Percentiles rank a stretch among this genome's conserved stretches.
These are phyloP conservation scores for Westerdykella ornata DNA, from an alignment of 2,329 filamentous ascomycete species.

Conservation along the genomic window DNA sequence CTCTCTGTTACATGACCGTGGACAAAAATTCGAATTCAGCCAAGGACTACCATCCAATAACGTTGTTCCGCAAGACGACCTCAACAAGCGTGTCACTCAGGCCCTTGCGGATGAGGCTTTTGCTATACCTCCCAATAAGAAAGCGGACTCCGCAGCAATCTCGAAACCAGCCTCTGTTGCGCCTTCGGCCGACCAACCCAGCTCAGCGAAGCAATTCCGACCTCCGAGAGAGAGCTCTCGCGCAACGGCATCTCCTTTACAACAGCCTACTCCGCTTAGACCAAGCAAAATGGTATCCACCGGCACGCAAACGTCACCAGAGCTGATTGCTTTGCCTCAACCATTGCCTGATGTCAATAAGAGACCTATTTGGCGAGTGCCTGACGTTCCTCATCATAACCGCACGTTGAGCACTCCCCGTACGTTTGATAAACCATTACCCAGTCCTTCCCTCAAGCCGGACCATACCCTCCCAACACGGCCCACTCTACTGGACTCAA, in stretches of 20 bases:
- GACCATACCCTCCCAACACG: slow-evolving; percentile 36
- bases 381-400: slow-evolving; percentile 35
- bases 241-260: slow-evolving; percentile 30
- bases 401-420: slow-evolving; percentile 48
- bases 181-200: slow-evolving; percentile 20
- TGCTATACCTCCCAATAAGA: slow-evolving; percentile 31
- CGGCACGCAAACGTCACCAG: slow-evolving; percentile 72
- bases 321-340: slow-evolving; percentile 38
- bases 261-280: slow-evolving; percentile 44
- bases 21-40: slow-evolving; percentile 75
- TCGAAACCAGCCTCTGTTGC: slow-evolving; percentile 25
- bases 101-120: slow-evolving; percentile 83
- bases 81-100: slow-evolving; percentile 64
- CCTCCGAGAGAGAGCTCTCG: slow-evolving; percentile 20
- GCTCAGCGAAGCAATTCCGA: slow-evolving; percentile 4
- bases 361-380: slow-evolving; percentile 51
- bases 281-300: slow-evolving; percentile 55
- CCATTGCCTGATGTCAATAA: slow-evolving; percentile 35
- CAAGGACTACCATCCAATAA: slow-evolving; percentile 16
- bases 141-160: slow-evolving; percentile 24
- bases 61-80: slow-evolving; percentile 38
- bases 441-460: slow-evolving; percentile 34
- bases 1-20: slow-evolving; percentile 76
- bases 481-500: slow-evolving; percentile 41
- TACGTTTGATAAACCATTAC: slow-evolving; percentile 33